Evolutionary conservation across 306 rosid species (phyloP).

Genomic region (Cucurbita maxima): DNA sequence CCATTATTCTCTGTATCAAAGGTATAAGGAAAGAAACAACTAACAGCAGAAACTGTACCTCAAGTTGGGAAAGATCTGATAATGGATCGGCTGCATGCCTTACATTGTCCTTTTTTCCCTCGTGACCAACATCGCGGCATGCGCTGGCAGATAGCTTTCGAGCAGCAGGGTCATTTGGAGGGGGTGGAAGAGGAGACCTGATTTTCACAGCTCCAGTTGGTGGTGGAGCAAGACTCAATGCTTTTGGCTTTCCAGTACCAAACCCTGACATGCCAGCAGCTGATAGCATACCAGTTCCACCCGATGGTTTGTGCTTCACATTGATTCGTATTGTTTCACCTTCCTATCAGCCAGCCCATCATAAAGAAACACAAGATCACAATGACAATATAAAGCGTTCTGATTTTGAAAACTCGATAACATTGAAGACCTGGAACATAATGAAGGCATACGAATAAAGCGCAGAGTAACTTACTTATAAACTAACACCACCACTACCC

Average conservation of each 20-base stretch:
- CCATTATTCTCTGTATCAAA: background rate
- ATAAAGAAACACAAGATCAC: background rate
- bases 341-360: conserved; percentile 35
- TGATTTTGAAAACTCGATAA: background rate
- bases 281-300: conserved; percentile 94
- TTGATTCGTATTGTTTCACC: conserved; percentile 96
- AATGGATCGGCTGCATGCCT: conserved; percentile 40
- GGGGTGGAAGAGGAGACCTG: conserved; percentile 84
- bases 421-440: background rate
- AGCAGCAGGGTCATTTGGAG: conserved; percentile 85
- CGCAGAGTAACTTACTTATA: background rate
- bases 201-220: conserved; percentile 56
- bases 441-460: background rate
- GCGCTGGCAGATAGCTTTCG: conserved; percentile 37
- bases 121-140: conserved; percentile 13
- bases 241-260: conserved; percentile 46
- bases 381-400: background rate
- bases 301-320: conserved; percentile 65
- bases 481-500: background rate
- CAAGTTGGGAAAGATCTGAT: conserved; percentile 81
- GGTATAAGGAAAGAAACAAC: background rate
- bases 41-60: conserved; percentile 33
- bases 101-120: conserved; percentile 24
- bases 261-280: conserved; percentile 70
- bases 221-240: conserved; percentile 71